Evolutionary conservation across 2,329 filamentous ascomycete species (phyloP), one percentile per base, ranked within the genome.

Genomic region (Aspergillus tanneri): DNA sequence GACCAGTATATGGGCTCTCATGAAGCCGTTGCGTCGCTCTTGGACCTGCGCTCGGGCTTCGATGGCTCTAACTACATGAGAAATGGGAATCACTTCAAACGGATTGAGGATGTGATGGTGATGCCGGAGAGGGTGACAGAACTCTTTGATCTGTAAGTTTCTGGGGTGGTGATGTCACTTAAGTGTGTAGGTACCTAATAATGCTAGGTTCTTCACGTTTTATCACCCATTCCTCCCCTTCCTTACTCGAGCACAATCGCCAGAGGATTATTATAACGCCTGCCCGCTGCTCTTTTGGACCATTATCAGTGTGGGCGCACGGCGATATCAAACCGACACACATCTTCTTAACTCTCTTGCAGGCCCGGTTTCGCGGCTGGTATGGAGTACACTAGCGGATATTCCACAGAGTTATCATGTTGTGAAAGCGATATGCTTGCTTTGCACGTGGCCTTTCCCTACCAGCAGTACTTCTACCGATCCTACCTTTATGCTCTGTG

Each of bases 251-350:
- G 65, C 75, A 5, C 71, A 74, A 49, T 67, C 73, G 7, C 77
- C 81, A 3, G 79, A 84, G 21, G 75, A 80, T 41, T 84, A 81
- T 62, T 79, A 79, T 54, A 73, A 74, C 11, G 70, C 77, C 25
- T 83, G 80, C 35, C 80, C 79, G n/a, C 68, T 87, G 5, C 73
- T 86, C n/a, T 85, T 85, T 65, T 87, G 84, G 84, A 81, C 81
- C 21, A 81, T 86, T 39, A 73, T 86, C 36, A 78, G 79, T 28
- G 77, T 85, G 30, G 83, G 82, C 9, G 78, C 82, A 27, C 78
- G 84, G 28, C 78, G 82, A 40, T 85, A 80, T 52, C 74, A 76
- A 14, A 63, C 70, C 6, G 81, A 84, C 52, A 70, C 77, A 0
- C 71, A 70, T 10, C 68, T 86, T 19, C 71, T 86, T 40, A 76